Evolutionary conservation across 192 early-diverging fungal species (phyloP).

Genomic region (Podila epicladia): DNA sequence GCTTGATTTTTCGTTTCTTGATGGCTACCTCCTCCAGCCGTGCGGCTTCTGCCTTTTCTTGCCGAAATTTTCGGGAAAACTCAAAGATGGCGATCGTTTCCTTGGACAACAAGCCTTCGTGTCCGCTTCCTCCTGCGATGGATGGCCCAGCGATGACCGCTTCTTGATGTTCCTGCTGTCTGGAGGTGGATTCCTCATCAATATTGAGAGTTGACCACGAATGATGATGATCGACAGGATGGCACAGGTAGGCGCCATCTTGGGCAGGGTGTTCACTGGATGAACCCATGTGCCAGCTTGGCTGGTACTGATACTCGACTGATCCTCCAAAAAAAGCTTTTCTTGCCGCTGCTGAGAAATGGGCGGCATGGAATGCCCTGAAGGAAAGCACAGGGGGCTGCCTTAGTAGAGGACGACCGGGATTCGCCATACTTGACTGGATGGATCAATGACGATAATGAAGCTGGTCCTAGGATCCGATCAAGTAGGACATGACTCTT

Average conservation of each 20-base stretch:
- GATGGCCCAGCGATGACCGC: not conserved
- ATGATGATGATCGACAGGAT: no score
- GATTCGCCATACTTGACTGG: no score
- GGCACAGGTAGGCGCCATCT: no score
- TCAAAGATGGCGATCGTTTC: constrained; percentile 48
- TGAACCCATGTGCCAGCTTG: no score
- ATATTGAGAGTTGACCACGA: no score
- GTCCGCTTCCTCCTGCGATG: not conserved
- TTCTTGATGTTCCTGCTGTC: not conserved
- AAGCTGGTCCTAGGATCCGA: no score
- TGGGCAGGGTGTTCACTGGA: no score
- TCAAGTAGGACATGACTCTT: no score
- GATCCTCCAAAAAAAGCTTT: constrained; percentile 5
- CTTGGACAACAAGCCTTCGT: constrained; percentile 7
- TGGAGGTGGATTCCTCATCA: not conserved
- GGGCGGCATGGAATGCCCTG: constrained; percentile 13
- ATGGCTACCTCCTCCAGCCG: constrained; percentile 4
- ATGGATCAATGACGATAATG: no score
- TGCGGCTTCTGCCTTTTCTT: constrained; percentile 23
- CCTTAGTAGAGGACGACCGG: not conserved
- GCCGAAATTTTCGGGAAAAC: constrained; percentile 33
- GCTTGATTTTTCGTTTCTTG: constrained; percentile 14
- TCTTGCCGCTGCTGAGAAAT: constrained; percentile 2
- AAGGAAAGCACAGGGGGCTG: constrained; percentile 17
- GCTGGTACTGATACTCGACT: not conserved